phyloP scores from a whole-genome alignment of 2,329 filamentous ascomycete genomes.

The Chaetomiaceae sp. region DNA sequence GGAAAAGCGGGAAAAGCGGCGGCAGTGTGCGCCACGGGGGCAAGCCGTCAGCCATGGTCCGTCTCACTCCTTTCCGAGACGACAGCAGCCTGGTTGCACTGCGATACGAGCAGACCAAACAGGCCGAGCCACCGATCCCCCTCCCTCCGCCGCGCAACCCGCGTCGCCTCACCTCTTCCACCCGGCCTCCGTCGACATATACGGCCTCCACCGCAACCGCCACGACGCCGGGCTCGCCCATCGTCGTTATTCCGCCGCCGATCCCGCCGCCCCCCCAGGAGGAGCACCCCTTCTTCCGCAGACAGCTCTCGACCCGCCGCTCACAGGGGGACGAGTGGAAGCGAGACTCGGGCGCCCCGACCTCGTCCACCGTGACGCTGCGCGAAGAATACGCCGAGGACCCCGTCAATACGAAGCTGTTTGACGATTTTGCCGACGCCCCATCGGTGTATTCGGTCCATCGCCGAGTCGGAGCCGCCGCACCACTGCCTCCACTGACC shows the following conservation, averaged over 20 bases:
- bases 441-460: conserved; percentile 31
- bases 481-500: conserved; percentile 15
- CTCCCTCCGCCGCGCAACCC: conserved; percentile 41
- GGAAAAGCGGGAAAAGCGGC: no score
- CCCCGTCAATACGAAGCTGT: conserved; percentile 16
- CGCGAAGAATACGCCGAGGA: conserved; percentile 32
- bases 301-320: no score
- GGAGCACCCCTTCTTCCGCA: conserved; percentile 50
- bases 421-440: conserved; percentile 25
- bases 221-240: conserved; percentile 14
- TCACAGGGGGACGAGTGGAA: conserved; percentile 39
- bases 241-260: conserved; percentile 33
- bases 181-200: conserved; percentile 26
- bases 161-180: conserved; percentile 32
- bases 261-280: conserved; percentile 42
- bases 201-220: conserved; percentile 22
- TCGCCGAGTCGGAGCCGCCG: conserved; percentile 16
- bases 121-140: conserved; percentile 54
- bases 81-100: conserved; percentile 49
- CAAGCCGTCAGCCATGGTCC: conserved; percentile 34
- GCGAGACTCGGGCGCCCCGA: conserved; percentile 51
- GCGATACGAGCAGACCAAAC: conserved; percentile 57
- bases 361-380: conserved; percentile 38
- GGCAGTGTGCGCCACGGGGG: conserved; percentile 40
- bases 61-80: conserved; percentile 40